phyloP scores from a whole-genome alignment of 768 basidiomycete genomes.

The Serendipita indica region DNA sequence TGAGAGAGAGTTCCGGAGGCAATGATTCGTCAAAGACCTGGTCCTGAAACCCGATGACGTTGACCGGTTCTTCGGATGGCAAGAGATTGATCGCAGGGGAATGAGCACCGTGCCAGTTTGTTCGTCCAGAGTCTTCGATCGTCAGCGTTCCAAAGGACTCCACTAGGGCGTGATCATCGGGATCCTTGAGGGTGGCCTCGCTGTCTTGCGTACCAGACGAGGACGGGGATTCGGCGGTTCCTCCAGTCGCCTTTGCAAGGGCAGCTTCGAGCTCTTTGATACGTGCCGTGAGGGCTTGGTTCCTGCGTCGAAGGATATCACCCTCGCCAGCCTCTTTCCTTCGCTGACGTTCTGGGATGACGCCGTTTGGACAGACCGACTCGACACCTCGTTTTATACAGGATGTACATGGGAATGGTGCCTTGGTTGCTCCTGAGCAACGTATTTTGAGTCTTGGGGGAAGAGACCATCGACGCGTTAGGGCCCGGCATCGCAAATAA shows the following conservation, averaged over 20 bases:
- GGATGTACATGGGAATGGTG: not conserved
- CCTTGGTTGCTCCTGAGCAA: not conserved
- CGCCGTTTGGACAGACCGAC: slow-evolving; percentile 4
- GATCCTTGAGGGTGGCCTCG: not conserved
- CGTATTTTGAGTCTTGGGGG: slow-evolving; percentile 3
- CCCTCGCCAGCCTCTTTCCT: not conserved
- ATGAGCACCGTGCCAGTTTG: not conserved
- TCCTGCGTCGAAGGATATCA: slow-evolving; percentile 1
- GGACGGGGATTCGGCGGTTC: not conserved
- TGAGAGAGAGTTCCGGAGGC: not conserved
- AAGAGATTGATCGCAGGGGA: slow-evolving; percentile 1
- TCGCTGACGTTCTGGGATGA: not conserved
- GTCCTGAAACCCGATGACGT: not conserved
- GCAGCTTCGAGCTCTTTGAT: not conserved
- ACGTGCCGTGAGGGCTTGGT: not conserved
- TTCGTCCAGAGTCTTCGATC: not conserved
- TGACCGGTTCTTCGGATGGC: not conserved
- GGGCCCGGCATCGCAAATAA: not conserved
- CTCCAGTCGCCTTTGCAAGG: not conserved
- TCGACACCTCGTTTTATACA: not conserved
- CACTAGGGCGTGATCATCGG: not conserved
- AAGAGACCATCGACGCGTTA: not conserved
- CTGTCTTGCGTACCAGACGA: not conserved
- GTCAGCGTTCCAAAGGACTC: slow-evolving; percentile 7
- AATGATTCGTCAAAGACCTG: not conserved